Evolutionary conservation across 129 eudicot species (phyloP).

Genomic region (Pseudognaphalium luteoalbum): DNA sequence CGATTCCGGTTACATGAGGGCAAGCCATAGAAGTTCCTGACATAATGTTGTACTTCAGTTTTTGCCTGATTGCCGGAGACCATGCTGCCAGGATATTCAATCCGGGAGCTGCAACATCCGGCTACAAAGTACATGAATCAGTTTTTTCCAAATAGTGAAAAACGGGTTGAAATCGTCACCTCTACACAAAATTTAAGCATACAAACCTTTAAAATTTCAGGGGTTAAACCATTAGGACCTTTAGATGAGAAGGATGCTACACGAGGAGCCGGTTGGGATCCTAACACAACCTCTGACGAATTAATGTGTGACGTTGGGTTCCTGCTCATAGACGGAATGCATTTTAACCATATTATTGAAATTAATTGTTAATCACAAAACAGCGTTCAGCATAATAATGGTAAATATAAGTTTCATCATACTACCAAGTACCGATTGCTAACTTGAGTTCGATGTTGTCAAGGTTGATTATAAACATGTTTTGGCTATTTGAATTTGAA

Average conservation of each 20-base stretch:
- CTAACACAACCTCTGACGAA: constrained; percentile 53
- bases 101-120: constrained; percentile 90
- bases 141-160: too few species aligned
- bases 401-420: too few species aligned
- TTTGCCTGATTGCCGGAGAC: constrained; percentile 72
- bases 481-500: too few species aligned
- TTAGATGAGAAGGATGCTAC: constrained; percentile 80
- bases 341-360: too few species aligned
- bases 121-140: constrained; percentile 54
- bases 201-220: constrained; percentile 78
- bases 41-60: constrained; percentile 52
- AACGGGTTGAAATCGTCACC: neutral
- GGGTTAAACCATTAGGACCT: constrained; percentile 78
- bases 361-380: too few species aligned
- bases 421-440: too few species aligned
- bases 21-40: constrained; percentile 97
- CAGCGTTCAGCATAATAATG: too few species aligned
- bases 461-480: too few species aligned
- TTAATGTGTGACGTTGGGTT: constrained; percentile 48
- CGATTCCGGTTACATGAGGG: constrained; percentile 85
- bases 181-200: too few species aligned
- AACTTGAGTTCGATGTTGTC: too few species aligned
- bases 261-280: constrained; percentile 76
- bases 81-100: constrained; percentile 86
- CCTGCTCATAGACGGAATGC: constrained; percentile 35